These are phyloP conservation scores for Neurospora sp. DNA, from an alignment of 495 filamentous ascomycete species.

Conservation along the genomic window DNA sequence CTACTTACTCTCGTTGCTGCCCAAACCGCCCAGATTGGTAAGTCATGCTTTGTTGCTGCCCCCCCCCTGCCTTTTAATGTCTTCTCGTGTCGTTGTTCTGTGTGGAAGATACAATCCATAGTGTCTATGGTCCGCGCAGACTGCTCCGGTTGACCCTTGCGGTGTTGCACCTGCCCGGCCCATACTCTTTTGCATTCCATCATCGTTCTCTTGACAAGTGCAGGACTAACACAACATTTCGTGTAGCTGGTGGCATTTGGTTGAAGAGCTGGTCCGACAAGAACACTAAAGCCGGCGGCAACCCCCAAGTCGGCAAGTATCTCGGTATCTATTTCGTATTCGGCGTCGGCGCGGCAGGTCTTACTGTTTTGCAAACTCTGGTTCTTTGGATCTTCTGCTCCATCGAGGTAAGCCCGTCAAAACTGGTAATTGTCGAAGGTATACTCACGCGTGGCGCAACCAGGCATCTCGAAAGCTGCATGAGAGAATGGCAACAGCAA, in stretches of 20 bases:
- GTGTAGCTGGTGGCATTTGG: conserved; percentile 68
- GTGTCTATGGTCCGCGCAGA: not conserved
- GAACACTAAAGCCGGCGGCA: conserved; percentile 56
- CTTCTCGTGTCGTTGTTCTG: not conserved
- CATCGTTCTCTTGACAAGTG: not conserved
- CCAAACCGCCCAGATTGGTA: conserved; percentile 66
- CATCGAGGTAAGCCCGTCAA: conserved; percentile 58
- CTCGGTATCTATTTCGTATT: conserved; percentile 92
- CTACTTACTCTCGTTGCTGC: conserved; percentile 62
- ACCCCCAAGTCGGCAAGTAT: conserved; percentile 73
- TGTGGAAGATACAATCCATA: not conserved
- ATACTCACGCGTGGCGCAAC: conserved; percentile 12
- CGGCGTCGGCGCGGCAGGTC: conserved; percentile 73
- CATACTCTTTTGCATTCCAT: not conserved
- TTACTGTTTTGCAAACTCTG: conserved; percentile 86
- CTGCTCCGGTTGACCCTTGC: not conserved
- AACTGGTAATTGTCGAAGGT: not conserved
- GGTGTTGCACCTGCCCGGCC: not conserved
- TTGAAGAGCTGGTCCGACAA: conserved; percentile 82
- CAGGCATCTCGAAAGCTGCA: conserved; percentile 90
- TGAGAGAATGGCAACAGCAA: conserved; percentile 95
- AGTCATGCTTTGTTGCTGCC: conserved; percentile 17
- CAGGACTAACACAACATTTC: not conserved
- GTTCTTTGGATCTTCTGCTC: conserved; percentile 99
- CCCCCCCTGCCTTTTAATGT: not conserved